Evolutionary conservation across 2,329 filamentous ascomycete genomes (phyloP).

Genomic region (Cryphonectria radicalis): DNA sequence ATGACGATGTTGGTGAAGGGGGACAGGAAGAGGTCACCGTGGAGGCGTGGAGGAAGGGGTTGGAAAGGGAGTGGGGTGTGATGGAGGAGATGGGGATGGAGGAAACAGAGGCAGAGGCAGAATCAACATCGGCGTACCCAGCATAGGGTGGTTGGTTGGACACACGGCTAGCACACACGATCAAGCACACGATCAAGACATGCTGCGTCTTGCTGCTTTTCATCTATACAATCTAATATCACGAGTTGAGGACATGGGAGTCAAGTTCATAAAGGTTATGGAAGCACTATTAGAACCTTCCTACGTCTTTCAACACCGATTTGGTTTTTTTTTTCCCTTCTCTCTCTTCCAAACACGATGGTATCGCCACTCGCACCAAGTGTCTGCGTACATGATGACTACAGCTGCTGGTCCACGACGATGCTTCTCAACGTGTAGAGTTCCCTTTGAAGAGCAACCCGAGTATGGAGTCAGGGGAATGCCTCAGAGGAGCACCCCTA

Average conservation of each 20-base stretch:
- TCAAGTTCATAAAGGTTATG: neutral
- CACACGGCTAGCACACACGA: neutral
- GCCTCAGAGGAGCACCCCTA: too few relatives aligned
- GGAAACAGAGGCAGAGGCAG: neutral
- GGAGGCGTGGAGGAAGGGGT: slow-evolving; percentile 1
- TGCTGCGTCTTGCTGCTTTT: neutral
- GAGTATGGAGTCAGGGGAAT: too few relatives aligned
- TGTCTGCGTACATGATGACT: neutral
- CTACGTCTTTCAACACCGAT: neutral
- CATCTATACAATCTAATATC: neutral
- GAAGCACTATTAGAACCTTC: neutral
- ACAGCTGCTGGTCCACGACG: neutral
- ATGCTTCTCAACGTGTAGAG: neutral
- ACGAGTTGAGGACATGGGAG: neutral
- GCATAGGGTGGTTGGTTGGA: neutral
- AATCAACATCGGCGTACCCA: neutral
- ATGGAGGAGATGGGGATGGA: neutral
- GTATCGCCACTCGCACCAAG: neutral
- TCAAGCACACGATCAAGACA: neutral
- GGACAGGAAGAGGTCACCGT: neutral
- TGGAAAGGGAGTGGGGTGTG: slow-evolving; percentile 11
- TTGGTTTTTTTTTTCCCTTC: too few relatives aligned
- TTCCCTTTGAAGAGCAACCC: too few relatives aligned
- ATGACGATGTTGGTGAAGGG: neutral
- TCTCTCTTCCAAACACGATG: neutral